phyloP scores from a whole-genome alignment of 768 basidiomycete genomes.

The Russula dissimulans region DNA sequence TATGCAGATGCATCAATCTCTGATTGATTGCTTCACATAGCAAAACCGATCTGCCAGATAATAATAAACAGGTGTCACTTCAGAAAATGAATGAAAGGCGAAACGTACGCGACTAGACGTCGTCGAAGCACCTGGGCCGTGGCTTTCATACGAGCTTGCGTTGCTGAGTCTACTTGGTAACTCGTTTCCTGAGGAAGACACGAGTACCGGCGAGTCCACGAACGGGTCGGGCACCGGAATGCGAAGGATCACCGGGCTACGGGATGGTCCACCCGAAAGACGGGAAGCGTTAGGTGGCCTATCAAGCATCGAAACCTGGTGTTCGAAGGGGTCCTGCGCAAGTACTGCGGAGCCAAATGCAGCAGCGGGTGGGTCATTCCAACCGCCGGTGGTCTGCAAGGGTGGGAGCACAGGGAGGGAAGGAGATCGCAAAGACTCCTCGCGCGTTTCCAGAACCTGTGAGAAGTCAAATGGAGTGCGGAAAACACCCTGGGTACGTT shows the following conservation, averaged over 20 bases:
- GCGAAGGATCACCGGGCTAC: not conserved
- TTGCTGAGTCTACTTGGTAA: not conserved
- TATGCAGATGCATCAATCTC: too few species aligned
- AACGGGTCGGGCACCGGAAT: not conserved
- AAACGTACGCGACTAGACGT: not conserved
- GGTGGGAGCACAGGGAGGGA: not conserved
- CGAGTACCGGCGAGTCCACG: not conserved
- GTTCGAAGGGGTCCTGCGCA: not conserved
- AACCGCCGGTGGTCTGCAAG: not conserved
- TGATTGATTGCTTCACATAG: constrained; percentile 27
- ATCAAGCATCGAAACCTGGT: not conserved
- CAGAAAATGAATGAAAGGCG: not conserved
- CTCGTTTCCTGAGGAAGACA: not conserved
- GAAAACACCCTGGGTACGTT: not conserved
- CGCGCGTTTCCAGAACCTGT: not conserved
- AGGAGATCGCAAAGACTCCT: not conserved
- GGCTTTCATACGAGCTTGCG: not conserved
- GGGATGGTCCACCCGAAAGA: not conserved
- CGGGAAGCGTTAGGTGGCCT: not conserved
- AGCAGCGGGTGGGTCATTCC: not conserved
- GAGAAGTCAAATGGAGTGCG: not conserved
- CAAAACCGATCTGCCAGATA: constrained; percentile 34
- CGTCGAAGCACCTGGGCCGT: not conserved
- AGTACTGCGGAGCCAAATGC: not conserved
- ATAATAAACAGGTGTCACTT: constrained; percentile 20